phyloP scores from a whole-genome alignment of 305 asterid species.

The Fraxinus sp. region DNA sequence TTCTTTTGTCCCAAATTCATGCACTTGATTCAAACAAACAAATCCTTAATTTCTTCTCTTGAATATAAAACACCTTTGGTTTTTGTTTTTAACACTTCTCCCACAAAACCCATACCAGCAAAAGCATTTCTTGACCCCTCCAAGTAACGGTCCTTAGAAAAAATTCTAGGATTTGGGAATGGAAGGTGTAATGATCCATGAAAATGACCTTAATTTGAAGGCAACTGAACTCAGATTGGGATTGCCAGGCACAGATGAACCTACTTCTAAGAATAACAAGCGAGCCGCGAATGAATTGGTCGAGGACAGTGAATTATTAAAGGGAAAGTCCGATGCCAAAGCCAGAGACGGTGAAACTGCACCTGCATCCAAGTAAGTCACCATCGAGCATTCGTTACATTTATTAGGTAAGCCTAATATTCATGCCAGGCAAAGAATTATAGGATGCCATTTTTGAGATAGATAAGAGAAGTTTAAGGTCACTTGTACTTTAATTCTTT shows the following conservation, averaged over 20 bases:
- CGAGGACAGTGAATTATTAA: conserved; percentile 24
- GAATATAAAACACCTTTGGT: conserved; percentile 9
- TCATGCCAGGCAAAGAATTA: neutral
- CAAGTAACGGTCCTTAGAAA: neutral
- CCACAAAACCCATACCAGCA: neutral
- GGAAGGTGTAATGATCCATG: conserved; percentile 34
- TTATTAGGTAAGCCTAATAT: neutral
- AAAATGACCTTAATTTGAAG: conserved; percentile 46
- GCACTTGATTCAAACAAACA: conserved; percentile 11
- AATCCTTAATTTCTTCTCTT: neutral
- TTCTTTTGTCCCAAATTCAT: conserved; percentile 43
- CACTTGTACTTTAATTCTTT: neutral
- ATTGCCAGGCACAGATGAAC: conserved; percentile 57
- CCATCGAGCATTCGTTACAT: neutral
- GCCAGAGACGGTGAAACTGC: conserved; percentile 21
- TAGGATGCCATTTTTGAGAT: neutral
- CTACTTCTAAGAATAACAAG: conserved; percentile 40
- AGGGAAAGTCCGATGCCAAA: conserved; percentile 19
- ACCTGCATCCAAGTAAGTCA: conserved; percentile 37
- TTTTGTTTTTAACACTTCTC: neutral
- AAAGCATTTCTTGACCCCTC: neutral
- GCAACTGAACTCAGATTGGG: conserved; percentile 85
- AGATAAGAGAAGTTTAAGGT: neutral
- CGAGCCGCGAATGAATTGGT: conserved; percentile 42
- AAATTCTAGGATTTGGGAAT: conserved; percentile 17